phyloP scores from a whole-genome alignment of 306 rosid species.

The Ammopiptanthus mongolicus region DNA sequence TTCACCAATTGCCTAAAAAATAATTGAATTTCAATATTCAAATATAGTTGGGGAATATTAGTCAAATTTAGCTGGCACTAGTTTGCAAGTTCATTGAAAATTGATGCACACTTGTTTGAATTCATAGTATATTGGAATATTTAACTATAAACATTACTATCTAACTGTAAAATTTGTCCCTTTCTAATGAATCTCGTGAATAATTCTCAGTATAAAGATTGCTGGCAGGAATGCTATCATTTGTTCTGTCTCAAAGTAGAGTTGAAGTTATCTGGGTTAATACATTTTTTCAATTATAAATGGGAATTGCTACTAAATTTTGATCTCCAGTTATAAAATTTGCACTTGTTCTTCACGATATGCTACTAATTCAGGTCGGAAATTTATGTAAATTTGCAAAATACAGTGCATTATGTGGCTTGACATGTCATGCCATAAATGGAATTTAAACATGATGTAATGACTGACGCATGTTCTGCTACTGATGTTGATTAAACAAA shows the following conservation, averaged over 20 bases:
- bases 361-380: background rate
- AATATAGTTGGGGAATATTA: background rate
- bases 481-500: slow-evolving; percentile 13
- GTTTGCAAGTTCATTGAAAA: background rate
- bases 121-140: background rate
- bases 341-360: background rate
- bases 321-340: background rate
- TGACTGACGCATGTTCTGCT: background rate
- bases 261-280: background rate
- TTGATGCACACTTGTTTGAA: background rate
- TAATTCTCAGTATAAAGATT: background rate
- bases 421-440: slow-evolving; percentile 2
- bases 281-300: background rate
- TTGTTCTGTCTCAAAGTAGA: background rate
- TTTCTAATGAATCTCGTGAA: slow-evolving; percentile 18
- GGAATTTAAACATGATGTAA: background rate
- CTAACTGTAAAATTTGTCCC: background rate
- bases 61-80: background rate
- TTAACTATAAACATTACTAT: background rate
- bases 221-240: background rate
- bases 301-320: background rate
- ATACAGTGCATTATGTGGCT: background rate
- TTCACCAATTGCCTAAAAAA: background rate
- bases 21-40: background rate
- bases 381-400: background rate